phyloP scores from a whole-genome alignment of 352 stramenopile genomes.

The Phytophthora sp. region DNA sequence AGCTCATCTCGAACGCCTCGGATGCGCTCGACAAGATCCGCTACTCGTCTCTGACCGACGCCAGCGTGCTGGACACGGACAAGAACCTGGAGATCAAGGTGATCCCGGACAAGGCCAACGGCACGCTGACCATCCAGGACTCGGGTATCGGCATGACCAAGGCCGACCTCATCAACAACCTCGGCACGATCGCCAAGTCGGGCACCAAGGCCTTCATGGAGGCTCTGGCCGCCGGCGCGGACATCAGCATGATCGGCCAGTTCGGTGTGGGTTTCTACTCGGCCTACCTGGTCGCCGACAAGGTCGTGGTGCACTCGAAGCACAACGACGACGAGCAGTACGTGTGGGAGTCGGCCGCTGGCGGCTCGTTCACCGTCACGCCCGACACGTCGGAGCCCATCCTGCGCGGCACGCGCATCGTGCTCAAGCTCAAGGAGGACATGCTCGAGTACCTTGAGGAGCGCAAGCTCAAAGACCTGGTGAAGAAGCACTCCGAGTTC shows the following conservation, averaged over 20 bases:
- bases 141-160: constrained; percentile 99
- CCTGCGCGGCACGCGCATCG: constrained; percentile 94
- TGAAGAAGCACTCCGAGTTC: constrained; percentile 99
- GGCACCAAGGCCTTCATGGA: constrained; percentile 99
- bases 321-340: constrained; percentile 99
- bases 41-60: constrained; percentile 97
- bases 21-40: constrained; percentile 98
- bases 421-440: constrained; percentile 99
- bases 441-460: constrained; percentile 99
- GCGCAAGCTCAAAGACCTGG: constrained; percentile 98
- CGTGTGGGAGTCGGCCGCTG: constrained; percentile 97
- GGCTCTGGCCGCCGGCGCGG: constrained; percentile 95
- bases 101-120: constrained; percentile 99
- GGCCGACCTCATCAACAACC: constrained; percentile 99
- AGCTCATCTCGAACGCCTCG: constrained; percentile 96
- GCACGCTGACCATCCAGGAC: constrained; percentile 99
- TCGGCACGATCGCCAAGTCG: constrained; percentile 99
- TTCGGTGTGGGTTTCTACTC: constrained; percentile 99
- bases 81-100: constrained; percentile 99
- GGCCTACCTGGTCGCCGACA: constrained; percentile 99
- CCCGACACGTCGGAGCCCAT: constrained; percentile 90
- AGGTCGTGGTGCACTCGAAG: constrained; percentile 98
- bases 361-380: constrained; percentile 97
- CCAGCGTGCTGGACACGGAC: constrained; percentile 95
- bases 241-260: constrained; percentile 99